Percentiles rank a stretch among this genome's conserved stretches.
Evolutionary conservation across 176 grass and related monocot species (phyloP).

Genomic region (Triticum dicoccoides): DNA sequence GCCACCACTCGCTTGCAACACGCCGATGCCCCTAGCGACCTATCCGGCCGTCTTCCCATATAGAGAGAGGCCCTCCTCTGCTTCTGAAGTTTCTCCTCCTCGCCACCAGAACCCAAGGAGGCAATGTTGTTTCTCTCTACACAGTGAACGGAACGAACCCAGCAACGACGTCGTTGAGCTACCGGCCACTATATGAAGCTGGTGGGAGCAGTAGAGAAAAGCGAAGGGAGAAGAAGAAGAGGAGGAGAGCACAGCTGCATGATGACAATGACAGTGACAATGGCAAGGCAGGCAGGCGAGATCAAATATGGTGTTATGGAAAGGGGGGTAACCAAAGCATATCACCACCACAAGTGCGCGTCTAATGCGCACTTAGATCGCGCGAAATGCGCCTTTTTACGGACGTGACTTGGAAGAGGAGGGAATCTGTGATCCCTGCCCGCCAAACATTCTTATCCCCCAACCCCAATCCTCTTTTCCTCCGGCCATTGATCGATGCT

Average conservation of each 20-base stretch:
- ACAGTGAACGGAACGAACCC: neutral
- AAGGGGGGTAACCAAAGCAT: neutral
- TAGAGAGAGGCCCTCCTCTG: neutral
- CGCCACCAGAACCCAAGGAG: neutral
- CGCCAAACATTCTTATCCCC: slow-evolving; percentile 30
- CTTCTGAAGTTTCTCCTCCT: neutral
- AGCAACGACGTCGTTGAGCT: neutral
- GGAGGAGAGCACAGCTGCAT: slow-evolving; percentile 10
- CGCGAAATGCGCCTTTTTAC: slow-evolving; percentile 2
- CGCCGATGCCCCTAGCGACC: slow-evolving; percentile 38
- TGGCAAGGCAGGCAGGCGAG: slow-evolving; percentile 6
- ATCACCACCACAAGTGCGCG: neutral
- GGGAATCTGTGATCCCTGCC: slow-evolving; percentile 32
- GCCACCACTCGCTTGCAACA: slow-evolving; percentile 12
- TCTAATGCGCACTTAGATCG: slow-evolving; percentile 17
- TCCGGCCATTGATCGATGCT: slow-evolving; percentile 23
- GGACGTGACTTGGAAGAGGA: neutral
- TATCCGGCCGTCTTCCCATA: slow-evolving; percentile 32
- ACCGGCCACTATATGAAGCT: slow-evolving; percentile 21
- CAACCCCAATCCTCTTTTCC: slow-evolving; percentile 25
- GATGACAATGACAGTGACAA: slow-evolving; percentile 22
- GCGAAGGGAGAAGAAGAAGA: neutral
- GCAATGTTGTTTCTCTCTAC: neutral
- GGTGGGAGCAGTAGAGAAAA: slow-evolving; percentile 12
- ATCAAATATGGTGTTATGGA: neutral